Conservation (phyloP, 495 filamentous ascomycete species). For the Niebla homalea region DNA sequence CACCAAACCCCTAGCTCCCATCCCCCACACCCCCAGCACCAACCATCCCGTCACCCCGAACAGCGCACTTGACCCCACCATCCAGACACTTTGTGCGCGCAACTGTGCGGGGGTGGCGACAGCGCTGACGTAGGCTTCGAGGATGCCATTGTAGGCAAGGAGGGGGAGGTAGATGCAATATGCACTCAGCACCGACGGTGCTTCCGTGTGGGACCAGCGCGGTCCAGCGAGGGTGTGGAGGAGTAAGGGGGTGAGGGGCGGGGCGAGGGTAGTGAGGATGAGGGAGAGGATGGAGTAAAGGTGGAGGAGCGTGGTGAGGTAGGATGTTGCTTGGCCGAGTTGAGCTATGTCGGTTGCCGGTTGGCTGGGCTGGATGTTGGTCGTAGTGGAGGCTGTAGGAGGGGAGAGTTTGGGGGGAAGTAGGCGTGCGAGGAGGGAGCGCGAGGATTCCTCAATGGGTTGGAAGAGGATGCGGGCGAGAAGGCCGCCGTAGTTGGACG, state of each 20-base stretch:
- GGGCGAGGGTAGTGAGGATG: constrained; percentile 53
- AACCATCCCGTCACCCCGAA: constrained; percentile 61
- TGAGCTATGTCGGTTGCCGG: constrained; percentile 26
- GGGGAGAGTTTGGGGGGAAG: constrained; percentile 28
- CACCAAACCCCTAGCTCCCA: constrained; percentile 71
- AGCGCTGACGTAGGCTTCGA: constrained; percentile 82
- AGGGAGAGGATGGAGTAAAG: constrained; percentile 56
- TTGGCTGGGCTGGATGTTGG: constrained; percentile 1
- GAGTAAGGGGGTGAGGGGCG: constrained; percentile 54
- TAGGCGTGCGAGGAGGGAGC: constrained; percentile 73
- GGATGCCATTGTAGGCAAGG: constrained; percentile 79
- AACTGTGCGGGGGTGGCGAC: constrained; percentile 61
- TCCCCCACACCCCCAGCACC: constrained; percentile 46
- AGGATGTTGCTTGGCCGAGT: constrained; percentile 7
- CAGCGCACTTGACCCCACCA: constrained; percentile 59
- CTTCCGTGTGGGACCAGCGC: constrained; percentile 50
- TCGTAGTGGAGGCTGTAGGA: constrained; percentile 8
- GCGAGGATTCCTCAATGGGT: constrained; percentile 82
- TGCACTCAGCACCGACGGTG: constrained; percentile 55
- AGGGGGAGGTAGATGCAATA: constrained; percentile 93
- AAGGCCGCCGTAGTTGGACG: constrained; percentile 87
- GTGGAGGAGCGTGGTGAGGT: constrained; percentile 40
- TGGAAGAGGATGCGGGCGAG: constrained; percentile 85
- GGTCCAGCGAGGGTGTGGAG: constrained; percentile 60
- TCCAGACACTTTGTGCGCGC: constrained; percentile 62